Evolutionary conservation across 805 yeast genomes (phyloP).

Genomic region (Candida suzukii): DNA sequence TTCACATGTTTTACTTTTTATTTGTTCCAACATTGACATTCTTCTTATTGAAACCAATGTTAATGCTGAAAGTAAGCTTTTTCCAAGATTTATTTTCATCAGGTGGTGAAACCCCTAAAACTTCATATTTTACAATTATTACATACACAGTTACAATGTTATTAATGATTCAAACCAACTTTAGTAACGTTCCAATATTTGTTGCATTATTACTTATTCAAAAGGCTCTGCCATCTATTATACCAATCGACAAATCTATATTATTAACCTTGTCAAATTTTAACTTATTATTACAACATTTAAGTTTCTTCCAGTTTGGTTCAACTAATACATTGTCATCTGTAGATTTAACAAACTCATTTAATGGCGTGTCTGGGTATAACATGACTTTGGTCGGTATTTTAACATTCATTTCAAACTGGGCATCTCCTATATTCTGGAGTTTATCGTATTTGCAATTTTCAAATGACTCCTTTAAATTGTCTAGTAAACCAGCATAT

Average conservation of each 20-base stretch:
- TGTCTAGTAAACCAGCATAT: background rate
- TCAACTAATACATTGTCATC: conserved; percentile 91
- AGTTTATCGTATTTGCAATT: conserved; percentile 35
- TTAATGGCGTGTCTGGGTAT: conserved; percentile 77
- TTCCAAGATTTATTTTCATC: background rate
- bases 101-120: background rate
- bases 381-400: conserved; percentile 66
- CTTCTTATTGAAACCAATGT: conserved; percentile 12
- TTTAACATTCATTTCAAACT: conserved; percentile 76
- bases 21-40: conserved; percentile 11
- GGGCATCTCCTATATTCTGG: conserved; percentile 85
- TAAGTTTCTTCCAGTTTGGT: conserved; percentile 81
- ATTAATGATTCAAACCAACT: conserved; percentile 48
- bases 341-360: conserved; percentile 84
- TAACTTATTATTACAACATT: conserved; percentile 55
- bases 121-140: conserved; percentile 27
- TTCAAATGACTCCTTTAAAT: conserved; percentile 4
- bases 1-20: conserved; percentile 14
- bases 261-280: conserved; percentile 18
- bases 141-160: conserved; percentile 31
- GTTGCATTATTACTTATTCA: conserved; percentile 26
- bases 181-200: conserved; percentile 48
- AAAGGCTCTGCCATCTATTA: conserved; percentile 9
- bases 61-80: background rate
- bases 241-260: conserved; percentile 11